Base-by-base conservation (phyloP, 768 basidiomycete genomes). In the Coprinopsis strossmayeri region DNA sequence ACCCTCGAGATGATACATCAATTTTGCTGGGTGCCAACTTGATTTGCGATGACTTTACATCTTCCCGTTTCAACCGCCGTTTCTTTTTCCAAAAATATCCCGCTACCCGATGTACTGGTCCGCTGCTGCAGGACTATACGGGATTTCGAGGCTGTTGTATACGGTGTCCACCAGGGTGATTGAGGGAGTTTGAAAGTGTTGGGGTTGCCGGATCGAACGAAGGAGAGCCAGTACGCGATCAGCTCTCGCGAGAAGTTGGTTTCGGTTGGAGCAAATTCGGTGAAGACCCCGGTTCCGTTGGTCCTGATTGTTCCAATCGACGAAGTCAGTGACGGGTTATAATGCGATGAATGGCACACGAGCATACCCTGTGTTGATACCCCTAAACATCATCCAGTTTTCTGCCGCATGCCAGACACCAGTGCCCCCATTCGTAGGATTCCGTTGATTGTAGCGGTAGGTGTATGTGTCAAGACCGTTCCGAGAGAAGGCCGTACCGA, bases 361-460 rank as follows among this genome's bases (percentile, higher is more conserved):
- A 55, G 17, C 68, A 17, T 56, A 81, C 82, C 81, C 81, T 25
- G 80, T 81, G 49, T 76, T 76, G 1, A 69, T 73, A 1, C 83
- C 81, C 18, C 62, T 59, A 64, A 81, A 82, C 80, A 82, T 77
- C 78, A 81, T 81, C 76, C 77, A 82, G 55, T 83, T 81, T 58
- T 81, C 82, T 0, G 82, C 70, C 5, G 81, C 72, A 52, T 82
- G 81, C 1, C 45, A 60, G 1, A 77, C 74, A 7, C 44, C 63
- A 0, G 58, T 45, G 15, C 64, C 63, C 13, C 63, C 63, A 3
- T 53, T 52, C 0, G 75, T 73, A 5, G 75, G 75, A 45, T 78
- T 73, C 3, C 68, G 63, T 50, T 81, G 76, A 59, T 82, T 81
- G 59, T 80, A 82, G 23, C 79, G 69, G 55, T 81, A 82, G 11